A percentile compares a stretch with the other conserved stretches of the same genome.
Conservation (phyloP, 2,329 filamentous ascomycete genomes). For the Catunica adiposa region DNA sequence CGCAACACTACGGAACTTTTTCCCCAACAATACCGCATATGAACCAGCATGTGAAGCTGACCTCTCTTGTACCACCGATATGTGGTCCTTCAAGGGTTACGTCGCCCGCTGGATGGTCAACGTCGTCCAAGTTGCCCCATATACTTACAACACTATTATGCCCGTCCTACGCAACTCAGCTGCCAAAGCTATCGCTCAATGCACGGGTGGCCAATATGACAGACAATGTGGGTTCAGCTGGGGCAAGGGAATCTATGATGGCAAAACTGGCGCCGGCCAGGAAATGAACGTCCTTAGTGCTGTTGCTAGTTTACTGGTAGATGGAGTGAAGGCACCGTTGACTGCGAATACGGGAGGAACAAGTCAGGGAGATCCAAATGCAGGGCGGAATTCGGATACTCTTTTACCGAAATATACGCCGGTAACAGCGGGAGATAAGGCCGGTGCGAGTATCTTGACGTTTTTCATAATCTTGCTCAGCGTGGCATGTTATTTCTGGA, state of each 20-base stretch:
- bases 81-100: conserved; percentile 47
- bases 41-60: conserved; percentile 45
- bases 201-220: conserved; percentile 32
- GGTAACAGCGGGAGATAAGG: conserved; percentile 29
- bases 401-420: conserved; percentile 21
- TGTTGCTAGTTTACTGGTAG: conserved; percentile 35
- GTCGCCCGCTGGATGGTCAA: conserved; percentile 40
- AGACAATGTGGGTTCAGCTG: conserved; percentile 39
- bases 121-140: conserved; percentile 37
- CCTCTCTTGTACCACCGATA: conserved; percentile 43
- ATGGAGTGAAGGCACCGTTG: conserved; percentile 25
- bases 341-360: conserved; percentile 36
- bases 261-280: conserved; percentile 40
- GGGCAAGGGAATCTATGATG: conserved; percentile 34
- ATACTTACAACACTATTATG: conserved; percentile 32
- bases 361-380: conserved; percentile 28
- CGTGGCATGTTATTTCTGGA: conserved; percentile 2
- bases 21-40: conserved; percentile 38
- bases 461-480: conserved; percentile 25
- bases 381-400: conserved; percentile 24
- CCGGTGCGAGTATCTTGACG: conserved; percentile 33
- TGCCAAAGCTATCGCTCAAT: conserved; percentile 36
- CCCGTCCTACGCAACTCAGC: conserved; percentile 36
- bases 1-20: conserved; percentile 29
- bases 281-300: conserved; percentile 42